Base-by-base conservation (phyloP, 2,329 filamentous ascomycete genomes). In the Epichloe gansuensis region DNA sequence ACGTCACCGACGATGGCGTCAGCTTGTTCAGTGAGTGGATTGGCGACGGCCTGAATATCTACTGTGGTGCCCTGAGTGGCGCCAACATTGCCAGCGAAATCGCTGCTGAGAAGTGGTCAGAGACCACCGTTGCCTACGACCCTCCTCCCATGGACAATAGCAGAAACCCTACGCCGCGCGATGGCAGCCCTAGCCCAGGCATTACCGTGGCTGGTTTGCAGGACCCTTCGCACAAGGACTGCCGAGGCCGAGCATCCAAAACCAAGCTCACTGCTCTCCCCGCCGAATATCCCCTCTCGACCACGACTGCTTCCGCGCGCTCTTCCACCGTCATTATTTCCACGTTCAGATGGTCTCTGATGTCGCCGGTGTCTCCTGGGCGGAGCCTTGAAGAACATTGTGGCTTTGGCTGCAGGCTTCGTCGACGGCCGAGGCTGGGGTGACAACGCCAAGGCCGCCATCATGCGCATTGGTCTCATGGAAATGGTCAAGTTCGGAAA, bases 401-500 rank as follows among this genome's bases (percentile, higher is more conserved):
- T 98, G 52, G 93, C 93, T 5, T 75, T 98, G 17, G 91, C 90
- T 5, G 91, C 93, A 35, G 93, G 93, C 54, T 98, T 95, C 69
- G 90, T 97, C 45, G 89, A 95, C 59, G 93, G 93, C 38, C 81
- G 91, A 56, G 91, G 91, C 59, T 98, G 93, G 91, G 93, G 93
- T 63, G 91, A 97, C 74, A 98, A 97, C 61, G 91, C 91, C 59
- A 97, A 98, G 74, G 90, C 93, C n/a, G 93, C 93, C 46, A 85
- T 98, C 55, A 97, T 98, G 89, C 87, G 93, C 43, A 86, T 97
- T 21, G 93, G 93, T 7, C 81, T 98, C 46, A 78, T 96, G 61
- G 93, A 98, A 72, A 95, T 96, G 85, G 89, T 97, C 63, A 86
- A 87, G 65, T 98, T 98, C 61, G 91, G 91, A 58, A 89, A 91